A percentile compares a stretch with the other conserved stretches of the same genome.
These are phyloP conservation scores for Chlamydomonas reinhardtii DNA, from an alignment of 163 green algal genomes.

Conservation along the genomic window DNA sequence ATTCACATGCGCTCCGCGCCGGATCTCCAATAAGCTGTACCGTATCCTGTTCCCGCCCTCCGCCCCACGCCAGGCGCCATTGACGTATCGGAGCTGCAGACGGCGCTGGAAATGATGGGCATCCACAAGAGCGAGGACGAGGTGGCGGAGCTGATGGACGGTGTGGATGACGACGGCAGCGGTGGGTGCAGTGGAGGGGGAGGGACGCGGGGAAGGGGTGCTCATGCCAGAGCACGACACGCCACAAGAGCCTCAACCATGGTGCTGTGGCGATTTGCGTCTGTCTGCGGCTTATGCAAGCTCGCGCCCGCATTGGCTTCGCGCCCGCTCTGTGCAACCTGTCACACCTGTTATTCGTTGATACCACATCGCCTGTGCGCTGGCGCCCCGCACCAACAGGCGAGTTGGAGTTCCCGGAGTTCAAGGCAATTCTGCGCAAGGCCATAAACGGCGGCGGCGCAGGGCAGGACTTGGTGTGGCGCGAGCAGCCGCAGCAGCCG, in stretches of 20 bases:
- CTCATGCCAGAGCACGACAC: no score
- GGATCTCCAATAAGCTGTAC: no score
- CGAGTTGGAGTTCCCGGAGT: constrained; percentile 68
- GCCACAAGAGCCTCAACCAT: no score
- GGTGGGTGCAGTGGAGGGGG: constrained; percentile 22
- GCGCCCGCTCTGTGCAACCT: no score
- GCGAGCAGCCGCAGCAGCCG: constrained; percentile 7
- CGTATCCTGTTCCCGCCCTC: no score
- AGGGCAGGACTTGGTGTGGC: neutral
- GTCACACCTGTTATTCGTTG: no score
- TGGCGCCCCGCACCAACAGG: constrained; percentile 25
- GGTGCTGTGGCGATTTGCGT: no score
- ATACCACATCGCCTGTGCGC: no score
- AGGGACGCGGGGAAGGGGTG: no score
- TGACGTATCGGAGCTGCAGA: constrained; percentile 65
- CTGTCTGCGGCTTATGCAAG: no score
- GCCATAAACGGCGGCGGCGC: constrained; percentile 4
- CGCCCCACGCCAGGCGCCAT: constrained; percentile 54
- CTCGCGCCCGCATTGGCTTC: no score
- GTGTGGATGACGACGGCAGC: constrained; percentile 66
- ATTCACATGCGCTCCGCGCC: no score
- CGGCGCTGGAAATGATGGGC: constrained; percentile 65
- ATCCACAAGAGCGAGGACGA: constrained; percentile 58
- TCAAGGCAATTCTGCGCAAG: constrained; percentile 35
- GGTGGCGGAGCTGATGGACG: constrained; percentile 68